phyloP scores from a whole-genome alignment of 1,284 basidiomycete genomes.

The Exobasidium cylindrosporum region DNA sequence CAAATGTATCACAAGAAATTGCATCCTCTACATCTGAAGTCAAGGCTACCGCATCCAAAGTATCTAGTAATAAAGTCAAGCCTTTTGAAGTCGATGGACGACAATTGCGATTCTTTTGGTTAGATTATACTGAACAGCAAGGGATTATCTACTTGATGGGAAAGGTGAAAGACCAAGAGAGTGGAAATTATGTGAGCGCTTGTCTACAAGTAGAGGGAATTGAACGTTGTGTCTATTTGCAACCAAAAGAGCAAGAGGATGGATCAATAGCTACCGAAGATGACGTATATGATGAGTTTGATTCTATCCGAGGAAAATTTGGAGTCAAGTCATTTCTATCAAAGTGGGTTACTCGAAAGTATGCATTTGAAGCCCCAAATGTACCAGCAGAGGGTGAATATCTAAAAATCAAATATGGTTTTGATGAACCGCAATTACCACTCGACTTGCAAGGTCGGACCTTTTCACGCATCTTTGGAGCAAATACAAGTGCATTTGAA shows the following conservation, averaged over 20 bases:
- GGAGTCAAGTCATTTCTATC: conserved; percentile 70
- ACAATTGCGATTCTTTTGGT: conserved; percentile 51
- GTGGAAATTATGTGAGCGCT: conserved; percentile 72
- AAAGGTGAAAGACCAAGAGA: conserved; percentile 49
- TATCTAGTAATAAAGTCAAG: conserved; percentile 24
- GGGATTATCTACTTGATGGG: conserved; percentile 52
- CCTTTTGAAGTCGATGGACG: conserved; percentile 39
- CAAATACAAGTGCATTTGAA: conserved; percentile 89
- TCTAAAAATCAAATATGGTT: conserved; percentile 66
- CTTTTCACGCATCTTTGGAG: conserved; percentile 85
- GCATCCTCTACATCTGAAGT: conserved; percentile 6
- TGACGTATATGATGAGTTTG: conserved; percentile 83
- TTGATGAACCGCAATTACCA: conserved; percentile 59
- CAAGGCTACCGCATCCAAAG: conserved; percentile 7
- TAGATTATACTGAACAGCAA: conserved; percentile 49
- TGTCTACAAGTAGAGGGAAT: conserved; percentile 82
- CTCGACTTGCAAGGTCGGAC: conserved; percentile 73
- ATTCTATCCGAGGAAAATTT: conserved; percentile 69
- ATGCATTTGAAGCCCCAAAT: conserved; percentile 84
- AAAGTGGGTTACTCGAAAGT: conserved; percentile 77
- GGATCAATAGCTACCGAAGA: conserved; percentile 55
- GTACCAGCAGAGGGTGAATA: conserved; percentile 81
- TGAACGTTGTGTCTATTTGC: conserved; percentile 88
- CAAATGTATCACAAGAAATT: conserved; percentile 5
- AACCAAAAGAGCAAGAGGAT: conserved; percentile 61